Evolutionary conservation across 2,329 filamentous ascomycete genomes (phyloP).

Genomic region (Orbilia javanica): DNA sequence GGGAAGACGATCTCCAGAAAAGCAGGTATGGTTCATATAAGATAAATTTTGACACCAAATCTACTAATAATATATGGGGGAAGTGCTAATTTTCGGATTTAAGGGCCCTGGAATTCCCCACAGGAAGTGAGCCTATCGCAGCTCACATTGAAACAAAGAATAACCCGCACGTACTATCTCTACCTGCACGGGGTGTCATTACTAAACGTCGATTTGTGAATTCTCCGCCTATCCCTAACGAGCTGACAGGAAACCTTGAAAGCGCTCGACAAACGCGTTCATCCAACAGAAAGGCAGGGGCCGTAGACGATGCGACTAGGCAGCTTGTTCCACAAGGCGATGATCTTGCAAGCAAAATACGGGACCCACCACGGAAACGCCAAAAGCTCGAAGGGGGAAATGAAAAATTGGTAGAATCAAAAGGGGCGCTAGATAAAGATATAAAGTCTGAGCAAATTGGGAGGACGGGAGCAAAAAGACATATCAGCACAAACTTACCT

Average conservation of each 20-base stretch:
- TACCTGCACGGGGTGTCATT: neutral
- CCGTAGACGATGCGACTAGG: neutral
- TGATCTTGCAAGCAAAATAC: neutral
- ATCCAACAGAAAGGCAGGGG: constrained; percentile 26
- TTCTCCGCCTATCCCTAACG: neutral
- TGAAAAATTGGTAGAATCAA: neutral
- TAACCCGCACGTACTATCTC: neutral
- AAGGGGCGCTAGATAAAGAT: neutral
- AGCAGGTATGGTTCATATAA: no score
- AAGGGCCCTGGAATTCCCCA: neutral
- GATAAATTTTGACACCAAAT: no score
- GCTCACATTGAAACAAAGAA: neutral
- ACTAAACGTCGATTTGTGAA: neutral
- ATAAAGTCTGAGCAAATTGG: neutral
- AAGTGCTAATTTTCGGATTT: neutral
- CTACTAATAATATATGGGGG: no score
- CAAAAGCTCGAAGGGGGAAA: neutral
- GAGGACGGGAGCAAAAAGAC: no score
- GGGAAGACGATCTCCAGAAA: no score
- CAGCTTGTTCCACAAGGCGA: neutral
- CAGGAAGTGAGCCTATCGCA: no score
- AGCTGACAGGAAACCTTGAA: neutral
- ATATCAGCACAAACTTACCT: neutral
- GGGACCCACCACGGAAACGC: neutral
- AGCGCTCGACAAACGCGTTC: neutral